phyloP scores from a whole-genome alignment of 495 filamentous ascomycete species.

The Corynascus novoguineensis region DNA sequence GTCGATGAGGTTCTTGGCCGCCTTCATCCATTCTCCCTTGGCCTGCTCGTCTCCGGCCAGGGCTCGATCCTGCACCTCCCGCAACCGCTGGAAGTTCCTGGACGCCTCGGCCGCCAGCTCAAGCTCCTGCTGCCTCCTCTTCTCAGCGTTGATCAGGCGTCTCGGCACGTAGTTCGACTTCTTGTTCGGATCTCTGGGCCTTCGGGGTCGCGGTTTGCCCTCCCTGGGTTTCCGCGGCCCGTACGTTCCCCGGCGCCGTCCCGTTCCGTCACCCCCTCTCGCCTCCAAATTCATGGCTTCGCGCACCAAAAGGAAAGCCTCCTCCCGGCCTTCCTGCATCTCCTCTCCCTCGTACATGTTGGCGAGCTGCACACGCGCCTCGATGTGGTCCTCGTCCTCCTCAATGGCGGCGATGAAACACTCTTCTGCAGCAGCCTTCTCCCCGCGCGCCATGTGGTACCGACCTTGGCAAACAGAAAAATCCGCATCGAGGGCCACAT shows the following conservation, averaged over 20 bases:
- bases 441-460: slow-evolving; percentile 61
- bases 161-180: slow-evolving; percentile 34
- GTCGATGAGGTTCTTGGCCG: slow-evolving; percentile 66
- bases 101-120: slow-evolving; percentile 49
- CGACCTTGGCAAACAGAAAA: slow-evolving; percentile 66
- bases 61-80: slow-evolving; percentile 46
- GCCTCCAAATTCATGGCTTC: slow-evolving; percentile 61
- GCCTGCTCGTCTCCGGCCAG: slow-evolving; percentile 50
- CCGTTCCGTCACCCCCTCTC: slow-evolving; percentile 33
- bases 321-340: slow-evolving; percentile 50
- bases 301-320: slow-evolving; percentile 67
- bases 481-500: slow-evolving; percentile 51
- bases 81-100: slow-evolving; percentile 52
- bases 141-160: slow-evolving; percentile 33
- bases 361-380: slow-evolving; percentile 65
- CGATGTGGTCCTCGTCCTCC: slow-evolving; percentile 59
- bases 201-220: slow-evolving; percentile 1
- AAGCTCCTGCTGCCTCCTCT: slow-evolving; percentile 34
- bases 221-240: slow-evolving; percentile 20
- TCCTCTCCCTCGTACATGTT: slow-evolving; percentile 70
- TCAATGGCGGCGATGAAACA: slow-evolving; percentile 67
- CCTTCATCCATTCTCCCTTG: slow-evolving; percentile 63
- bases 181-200: slow-evolving; percentile 20
- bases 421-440: slow-evolving; percentile 62
- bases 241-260: slow-evolving; percentile 19